A percentile compares a stretch with the other conserved stretches of the same genome.
phyloP scores from a whole-genome alignment of 768 basidiomycete genomes.

The Naganishia vaughanmartiniae region DNA sequence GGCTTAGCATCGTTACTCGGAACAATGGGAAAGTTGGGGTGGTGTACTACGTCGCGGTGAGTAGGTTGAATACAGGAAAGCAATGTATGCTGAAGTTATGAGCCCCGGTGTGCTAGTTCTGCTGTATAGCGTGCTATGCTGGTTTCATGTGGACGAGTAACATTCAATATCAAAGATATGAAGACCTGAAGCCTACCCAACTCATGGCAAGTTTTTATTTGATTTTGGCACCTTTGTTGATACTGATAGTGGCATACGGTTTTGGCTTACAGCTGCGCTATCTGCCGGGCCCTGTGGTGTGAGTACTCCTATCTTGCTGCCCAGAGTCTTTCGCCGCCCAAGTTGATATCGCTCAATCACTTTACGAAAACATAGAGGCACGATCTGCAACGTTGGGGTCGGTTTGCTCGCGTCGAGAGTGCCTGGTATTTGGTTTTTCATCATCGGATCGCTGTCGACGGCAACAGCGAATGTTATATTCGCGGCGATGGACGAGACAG shows the following conservation, averaged over 20 bases:
- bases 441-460: conserved; percentile 17
- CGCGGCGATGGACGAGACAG: conserved; percentile 35
- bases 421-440: conserved; percentile 31
- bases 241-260: not conserved
- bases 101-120: not conserved
- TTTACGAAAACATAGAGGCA: too few relatives aligned
- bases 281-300: conserved; percentile 2
- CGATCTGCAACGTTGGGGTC: conserved; percentile 22
- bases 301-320: not conserved
- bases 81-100: not conserved
- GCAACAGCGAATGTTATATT: conserved; percentile 33
- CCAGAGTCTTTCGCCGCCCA: too few relatives aligned
- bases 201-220: conserved; percentile 22
- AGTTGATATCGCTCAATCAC: too few relatives aligned
- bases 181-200: conserved; percentile 30
- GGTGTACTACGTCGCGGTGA: conserved; percentile 26
- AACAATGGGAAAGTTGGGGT: conserved; percentile 28
- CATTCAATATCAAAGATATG: conserved; percentile 40
- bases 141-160: conserved; percentile 33
- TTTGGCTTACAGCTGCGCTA: not conserved
- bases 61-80: not conserved
- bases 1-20: conserved; percentile 35
- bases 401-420: conserved; percentile 33
- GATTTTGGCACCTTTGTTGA: not conserved
- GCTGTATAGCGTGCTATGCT: conserved; percentile 22